These are phyloP conservation scores for Hypomyces perniciosus DNA, from an alignment of 2,329 filamentous ascomycete genomes.

Conservation along the genomic window DNA sequence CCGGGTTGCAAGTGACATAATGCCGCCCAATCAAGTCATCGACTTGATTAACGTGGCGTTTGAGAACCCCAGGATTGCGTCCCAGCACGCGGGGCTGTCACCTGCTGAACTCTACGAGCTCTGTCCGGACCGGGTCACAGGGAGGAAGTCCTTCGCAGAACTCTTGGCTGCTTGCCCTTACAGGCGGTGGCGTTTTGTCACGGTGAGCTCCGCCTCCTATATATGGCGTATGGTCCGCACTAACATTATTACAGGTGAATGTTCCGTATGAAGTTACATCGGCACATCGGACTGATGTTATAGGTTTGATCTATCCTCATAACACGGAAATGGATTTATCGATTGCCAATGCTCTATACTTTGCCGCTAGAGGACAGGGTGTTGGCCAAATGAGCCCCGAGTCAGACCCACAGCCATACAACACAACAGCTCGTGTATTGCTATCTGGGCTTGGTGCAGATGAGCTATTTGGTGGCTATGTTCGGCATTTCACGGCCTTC, in stretches of 20 bases:
- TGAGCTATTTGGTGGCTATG: conserved; percentile 92
- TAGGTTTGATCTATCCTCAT: conserved; percentile 80
- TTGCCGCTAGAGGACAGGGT: conserved; percentile 73
- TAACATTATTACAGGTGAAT: conserved; percentile 52
- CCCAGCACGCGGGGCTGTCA: conserved; percentile 37
- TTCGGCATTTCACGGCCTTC: conserved; percentile 74
- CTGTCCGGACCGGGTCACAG: conserved; percentile 87
- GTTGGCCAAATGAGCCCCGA: conserved; percentile 29
- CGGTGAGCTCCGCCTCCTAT: conserved; percentile 37
- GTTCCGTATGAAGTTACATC: conserved; percentile 72
- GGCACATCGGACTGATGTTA: conserved; percentile 61
- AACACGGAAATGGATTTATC: conserved; percentile 99
- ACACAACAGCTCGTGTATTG: conserved; percentile 71
- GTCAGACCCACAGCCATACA: conserved; percentile 41
- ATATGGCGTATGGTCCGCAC: conserved; percentile 1
- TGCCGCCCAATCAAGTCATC: conserved; percentile 63
- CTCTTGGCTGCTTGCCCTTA: conserved; percentile 61
- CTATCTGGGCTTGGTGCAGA: conserved; percentile 92
- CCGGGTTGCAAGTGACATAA: conserved; percentile 68
- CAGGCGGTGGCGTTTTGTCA: conserved; percentile 76
- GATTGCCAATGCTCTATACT: conserved; percentile 90
- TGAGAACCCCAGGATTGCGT: conserved; percentile 76
- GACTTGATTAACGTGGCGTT: conserved; percentile 96
- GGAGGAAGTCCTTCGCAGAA: conserved; percentile 72
- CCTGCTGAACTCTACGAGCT: conserved; percentile 58